Conservation (phyloP, 208 protist species). For the Trichomonas gallinae region DNA sequence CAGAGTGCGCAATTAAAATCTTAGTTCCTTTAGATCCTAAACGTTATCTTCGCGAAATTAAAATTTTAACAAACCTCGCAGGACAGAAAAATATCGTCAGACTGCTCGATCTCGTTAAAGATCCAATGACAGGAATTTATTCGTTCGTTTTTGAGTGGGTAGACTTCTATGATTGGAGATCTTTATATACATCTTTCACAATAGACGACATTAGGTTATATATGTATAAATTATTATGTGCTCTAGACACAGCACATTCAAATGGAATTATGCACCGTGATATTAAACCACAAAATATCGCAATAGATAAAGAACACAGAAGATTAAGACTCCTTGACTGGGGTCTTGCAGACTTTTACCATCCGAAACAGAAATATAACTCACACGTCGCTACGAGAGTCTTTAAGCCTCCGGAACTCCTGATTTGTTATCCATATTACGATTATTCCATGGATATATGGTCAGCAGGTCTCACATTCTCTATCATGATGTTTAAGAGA, state of each 20-base stretch:
- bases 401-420: neutral
- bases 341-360: too few species aligned
- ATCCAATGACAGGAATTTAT: neutral
- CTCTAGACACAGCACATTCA: neutral
- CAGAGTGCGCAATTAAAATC: neutral
- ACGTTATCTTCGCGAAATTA: neutral
- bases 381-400: neutral
- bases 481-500: neutral
- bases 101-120: neutral
- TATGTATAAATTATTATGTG: neutral
- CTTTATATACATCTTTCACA: neutral
- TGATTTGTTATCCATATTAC: too few species aligned
- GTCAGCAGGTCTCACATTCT: neutral
- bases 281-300: too few species aligned
- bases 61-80: neutral
- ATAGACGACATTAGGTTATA: neutral
- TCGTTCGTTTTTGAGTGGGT: neutral
- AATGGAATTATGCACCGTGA: neutral
- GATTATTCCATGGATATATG: neutral
- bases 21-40: neutral
- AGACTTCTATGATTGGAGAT: neutral
- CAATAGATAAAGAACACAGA: neutral
- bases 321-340: too few species aligned
- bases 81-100: neutral
- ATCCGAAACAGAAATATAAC: neutral